Base-by-base conservation (phyloP, 768 basidiomycete species). In the Rhodotorula kratochvilovae region DNA sequence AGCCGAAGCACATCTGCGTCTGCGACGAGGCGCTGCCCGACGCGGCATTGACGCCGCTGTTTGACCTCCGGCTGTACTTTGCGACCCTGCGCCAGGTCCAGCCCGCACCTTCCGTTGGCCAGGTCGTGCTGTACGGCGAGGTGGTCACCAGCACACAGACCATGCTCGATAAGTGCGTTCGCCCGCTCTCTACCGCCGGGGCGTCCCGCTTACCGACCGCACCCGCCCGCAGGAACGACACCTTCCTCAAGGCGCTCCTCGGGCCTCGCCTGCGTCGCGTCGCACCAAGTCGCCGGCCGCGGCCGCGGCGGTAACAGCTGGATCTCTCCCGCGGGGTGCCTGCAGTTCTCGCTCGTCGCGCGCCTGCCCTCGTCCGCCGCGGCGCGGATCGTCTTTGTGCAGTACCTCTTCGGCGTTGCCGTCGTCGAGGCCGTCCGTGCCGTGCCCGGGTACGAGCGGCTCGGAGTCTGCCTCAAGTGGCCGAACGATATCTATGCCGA, bases 141-240 rank as follows among this genome's bases (percentile, higher is more conserved):
- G 87, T 87, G 0, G 89, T 99, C 19, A 92, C 92, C 3, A 93
- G 91, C 75, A 98, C 95, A 0, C 96, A 98, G 79, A 93, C 92
- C 4, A 86, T 97, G 85, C 83, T 98, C 10, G 91, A 96, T 78
- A 90, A 88, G 95, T 93, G 73, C 81, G 89, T 81, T 33, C 46
- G 39, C 67, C 57, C 12, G 16, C 19, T 21, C 42, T 29, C 19
- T 25, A 17, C 27, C 23, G 3, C 53, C 45, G 5, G 39, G 36
- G 35, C 33, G 29, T 5, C 19, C 36, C n/a, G 3, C 55, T 29
- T 2, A 33, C 46, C 27, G 27, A 54, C 35, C 58, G 10, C 5
- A 13, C 17, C 13, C 2, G 45, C 33, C n/a, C 39, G 33, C 77
- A 95, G 94, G 76, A 98, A 96, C 78, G 87, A 87, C 13, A 83